Base-by-base conservation (phyloP, 2,329 filamentous ascomycete genomes). In the Colletotrichum eleusines region DNA sequence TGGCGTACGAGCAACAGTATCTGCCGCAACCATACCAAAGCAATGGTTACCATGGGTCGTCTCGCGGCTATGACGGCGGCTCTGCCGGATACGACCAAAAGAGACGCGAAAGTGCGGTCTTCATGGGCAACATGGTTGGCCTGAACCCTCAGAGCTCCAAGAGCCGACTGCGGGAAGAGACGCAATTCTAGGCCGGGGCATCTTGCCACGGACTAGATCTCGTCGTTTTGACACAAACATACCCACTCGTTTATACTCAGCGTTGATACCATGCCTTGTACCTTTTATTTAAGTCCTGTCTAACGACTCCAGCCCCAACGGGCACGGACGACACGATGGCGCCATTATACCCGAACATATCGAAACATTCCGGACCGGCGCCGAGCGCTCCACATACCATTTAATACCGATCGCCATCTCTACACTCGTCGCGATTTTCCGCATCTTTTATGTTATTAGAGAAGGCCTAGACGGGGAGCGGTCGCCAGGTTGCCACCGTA, bases 31-130 rank as follows among this genome's bases (percentile, higher is more conserved):
- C 76, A 46, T 74, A 75, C 33, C 77, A 77, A 6, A 72, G 75
- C 4, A 72, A 72, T 12, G 66, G 66, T 12, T 73, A 74, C 48
- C 72, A 74, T n/a, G 63, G 62, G 33, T 42, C 67, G 31, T 64
- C 69, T 28, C 54, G 61, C 18, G 71, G 75, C 33, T 82, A 81
- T 70, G 84, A 86, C 58, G 77, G 70, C 54, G 76, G 75, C 75
- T 23, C 75, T 75, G 60, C 73, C 35, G 69, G 76, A 61, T 81
- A 82, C 59, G 80, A 83, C 46, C 81, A 81, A 50, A 87, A 84
- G 76, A 83, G 88, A 59, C 85, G 89, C 60, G 89, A 91, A 78
- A 91, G 90, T 75, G 82, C 84, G 55, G 88, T 91, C 78, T 88
- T 90, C 71, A 84, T 85, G 76, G 83, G 86, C 76, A 79, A 80